A percentile compares a stretch with the other conserved stretches of the same genome.
These are phyloP conservation scores for Phylloboletellus chloephorus DNA, from an alignment of 1,284 basidiomycete species.

Conservation along the genomic window DNA sequence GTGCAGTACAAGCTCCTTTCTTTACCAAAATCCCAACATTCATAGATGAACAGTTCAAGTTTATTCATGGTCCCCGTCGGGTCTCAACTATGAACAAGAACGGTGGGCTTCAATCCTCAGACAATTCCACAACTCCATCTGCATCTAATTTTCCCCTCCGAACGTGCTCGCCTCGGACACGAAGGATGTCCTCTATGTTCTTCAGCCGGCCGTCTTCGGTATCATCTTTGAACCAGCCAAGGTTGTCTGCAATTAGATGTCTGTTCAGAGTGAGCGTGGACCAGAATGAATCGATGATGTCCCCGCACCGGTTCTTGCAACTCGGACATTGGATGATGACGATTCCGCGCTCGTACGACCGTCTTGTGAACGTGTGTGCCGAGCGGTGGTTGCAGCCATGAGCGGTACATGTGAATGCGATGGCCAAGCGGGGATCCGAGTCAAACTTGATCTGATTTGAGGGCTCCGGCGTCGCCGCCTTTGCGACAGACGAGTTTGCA, in stretches of 20 bases:
- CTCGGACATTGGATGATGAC: conserved; percentile 90
- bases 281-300: neutral
- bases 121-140: conserved; percentile 41
- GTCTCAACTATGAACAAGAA: too few species aligned
- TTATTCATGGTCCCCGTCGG: too few species aligned
- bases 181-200: conserved; percentile 79
- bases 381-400: conserved; percentile 74
- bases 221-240: conserved; percentile 88
- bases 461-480: neutral
- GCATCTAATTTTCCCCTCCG: conserved; percentile 48
- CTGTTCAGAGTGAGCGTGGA: conserved; percentile 34
- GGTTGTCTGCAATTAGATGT: conserved; percentile 85
- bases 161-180: conserved; percentile 72
- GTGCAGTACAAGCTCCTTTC: too few species aligned
- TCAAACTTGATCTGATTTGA: conserved; percentile 9
- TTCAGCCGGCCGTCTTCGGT: conserved; percentile 67
- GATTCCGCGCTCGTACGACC: conserved; percentile 83
- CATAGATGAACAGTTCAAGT: too few species aligned
- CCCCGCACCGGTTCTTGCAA: conserved; percentile 77
- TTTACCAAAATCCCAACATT: conserved; percentile 39
- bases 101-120: too few species aligned
- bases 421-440: conserved; percentile 55
- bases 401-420: conserved; percentile 89
- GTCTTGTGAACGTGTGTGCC: conserved; percentile 83
- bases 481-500: conserved; percentile 14